These are phyloP conservation scores for Amphirosellinia nigrospora DNA, from an alignment of 495 filamentous ascomycete genomes.

Conservation along the genomic window DNA sequence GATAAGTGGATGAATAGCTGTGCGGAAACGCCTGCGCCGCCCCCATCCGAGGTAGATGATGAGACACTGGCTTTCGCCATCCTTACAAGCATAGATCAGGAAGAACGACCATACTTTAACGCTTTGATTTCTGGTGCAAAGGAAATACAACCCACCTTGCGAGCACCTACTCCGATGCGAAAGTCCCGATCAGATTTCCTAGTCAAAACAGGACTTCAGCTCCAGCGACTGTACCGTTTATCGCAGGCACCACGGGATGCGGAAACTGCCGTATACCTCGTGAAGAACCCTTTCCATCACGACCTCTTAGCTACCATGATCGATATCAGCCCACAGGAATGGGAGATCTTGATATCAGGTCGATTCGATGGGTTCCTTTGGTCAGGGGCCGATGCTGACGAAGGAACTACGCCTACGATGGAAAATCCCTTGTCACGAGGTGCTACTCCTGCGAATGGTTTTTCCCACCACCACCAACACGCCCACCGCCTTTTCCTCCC, in stretches of 20 bases:
- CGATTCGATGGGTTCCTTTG: conserved; percentile 97
- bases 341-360: conserved; percentile 95
- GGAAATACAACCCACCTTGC: conserved; percentile 58
- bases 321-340: conserved; percentile 84
- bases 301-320: conserved; percentile 86
- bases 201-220: conserved; percentile 70
- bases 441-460: conserved; percentile 57
- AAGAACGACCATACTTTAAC: conserved; percentile 78
- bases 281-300: conserved; percentile 82
- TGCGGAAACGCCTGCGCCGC: conserved; percentile 70
- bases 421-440: conserved; percentile 59
- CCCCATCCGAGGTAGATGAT: conserved; percentile 86
- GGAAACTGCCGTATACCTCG: conserved; percentile 85
- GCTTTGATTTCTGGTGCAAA: conserved; percentile 75
- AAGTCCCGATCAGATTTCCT: conserved; percentile 71
- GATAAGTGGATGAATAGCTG: conserved; percentile 85
- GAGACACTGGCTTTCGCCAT: conserved; percentile 93
- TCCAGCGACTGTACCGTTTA: conserved; percentile 86
- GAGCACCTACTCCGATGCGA: conserved; percentile 62
- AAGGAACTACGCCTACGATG: conserved; percentile 43
- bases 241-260: conserved; percentile 74
- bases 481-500: conserved; percentile 40
- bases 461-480: conserved; percentile 47
- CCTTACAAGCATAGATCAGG: conserved; percentile 78
- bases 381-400: conserved; percentile 80